Conservation (phyloP, 768 basidiomycete species). For the Mycena belliarum region DNA sequence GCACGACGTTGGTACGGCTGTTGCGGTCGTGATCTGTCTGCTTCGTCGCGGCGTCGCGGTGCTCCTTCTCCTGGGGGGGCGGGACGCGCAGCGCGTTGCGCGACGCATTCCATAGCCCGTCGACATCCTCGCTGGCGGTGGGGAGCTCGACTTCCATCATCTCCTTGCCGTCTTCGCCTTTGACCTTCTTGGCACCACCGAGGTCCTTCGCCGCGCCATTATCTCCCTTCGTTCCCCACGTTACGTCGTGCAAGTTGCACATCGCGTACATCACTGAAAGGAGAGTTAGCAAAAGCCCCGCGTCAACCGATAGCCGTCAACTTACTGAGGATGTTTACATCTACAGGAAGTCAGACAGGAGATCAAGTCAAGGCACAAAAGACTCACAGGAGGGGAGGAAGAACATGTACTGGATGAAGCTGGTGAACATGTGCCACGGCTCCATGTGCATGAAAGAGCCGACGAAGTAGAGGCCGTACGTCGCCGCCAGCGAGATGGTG, state of each 20-base stretch:
- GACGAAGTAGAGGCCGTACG: slow-evolving; percentile 84
- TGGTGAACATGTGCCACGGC: slow-evolving; percentile 97
- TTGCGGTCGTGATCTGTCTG: slow-evolving; percentile 85
- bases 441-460: slow-evolving; percentile 88
- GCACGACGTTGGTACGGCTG: slow-evolving; percentile 81
- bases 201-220: slow-evolving; percentile 87
- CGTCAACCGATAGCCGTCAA: not conserved
- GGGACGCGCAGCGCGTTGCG: slow-evolving; percentile 67
- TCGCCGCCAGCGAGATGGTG: slow-evolving; percentile 73
- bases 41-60: slow-evolving; percentile 86
- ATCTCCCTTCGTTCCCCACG: slow-evolving; percentile 93
- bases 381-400: slow-evolving; percentile 72
- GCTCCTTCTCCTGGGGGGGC: slow-evolving; percentile 73
- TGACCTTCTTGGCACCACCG: slow-evolving; percentile 87
- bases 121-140: slow-evolving; percentile 83
- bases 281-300: not conserved
- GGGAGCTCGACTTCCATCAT: slow-evolving; percentile 86
- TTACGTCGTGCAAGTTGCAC: slow-evolving; percentile 90
- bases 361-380: slow-evolving; percentile 1
- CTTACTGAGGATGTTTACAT: slow-evolving; percentile 80
- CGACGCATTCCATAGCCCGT: slow-evolving; percentile 82
- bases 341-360: slow-evolving; percentile 29
- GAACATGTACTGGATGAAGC: slow-evolving; percentile 90
- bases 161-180: slow-evolving; percentile 82
- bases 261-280: slow-evolving; percentile 85